Base-by-base conservation (phyloP, 192 early-diverging fungal species). In the Coemansia sp. region DNA sequence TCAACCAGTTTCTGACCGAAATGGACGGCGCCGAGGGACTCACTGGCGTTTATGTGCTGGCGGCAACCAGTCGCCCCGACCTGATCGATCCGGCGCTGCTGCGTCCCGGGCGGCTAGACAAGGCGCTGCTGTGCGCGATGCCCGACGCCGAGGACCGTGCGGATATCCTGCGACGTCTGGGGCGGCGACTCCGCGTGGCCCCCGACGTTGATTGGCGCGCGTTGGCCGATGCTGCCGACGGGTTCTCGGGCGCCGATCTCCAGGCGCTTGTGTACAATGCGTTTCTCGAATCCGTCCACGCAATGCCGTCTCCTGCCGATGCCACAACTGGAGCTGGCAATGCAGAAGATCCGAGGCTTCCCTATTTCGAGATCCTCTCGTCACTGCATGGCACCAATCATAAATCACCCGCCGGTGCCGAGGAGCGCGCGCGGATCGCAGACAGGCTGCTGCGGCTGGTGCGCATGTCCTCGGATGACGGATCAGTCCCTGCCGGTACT, bases 1-100 rank as follows among this genome's bases (percentile, higher is more conserved):
- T 99, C 17, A 99, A 99, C 77, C 97, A 99, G 78, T 90, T 99
- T 85, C 67, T 99, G 72, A 99, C 97, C 6, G 91, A 95, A 70
- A 97, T 99, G 94, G 97, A 99, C 74, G 97, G 97, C 67, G 97
- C 97, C 0, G 95, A 99, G 78, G 95, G 95, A 0, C 76, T 98
- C 12, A 88, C 91, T 45, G 97, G 97, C 42, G 97, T 99, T 2
- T 99, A 97, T 72, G 96, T 99, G 14, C 77, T 99, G 61, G 97
- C 94, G 7, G 97, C 97, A 0, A 98, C 63, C 38, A 91, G 91
- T 56, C 86, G 92, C 9, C 92, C 91, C n/a, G 91, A 93, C 64
- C 81, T 94, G 19, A 94, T 93, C 45, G 93, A 93, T 69, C 92
- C 92, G 7, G 91, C 91, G 5, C 73, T 94, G 61, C 70, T 94